phyloP scores from a whole-genome alignment of 2,329 filamentous ascomycete genomes.

The Rutstroemia sp. region DNA sequence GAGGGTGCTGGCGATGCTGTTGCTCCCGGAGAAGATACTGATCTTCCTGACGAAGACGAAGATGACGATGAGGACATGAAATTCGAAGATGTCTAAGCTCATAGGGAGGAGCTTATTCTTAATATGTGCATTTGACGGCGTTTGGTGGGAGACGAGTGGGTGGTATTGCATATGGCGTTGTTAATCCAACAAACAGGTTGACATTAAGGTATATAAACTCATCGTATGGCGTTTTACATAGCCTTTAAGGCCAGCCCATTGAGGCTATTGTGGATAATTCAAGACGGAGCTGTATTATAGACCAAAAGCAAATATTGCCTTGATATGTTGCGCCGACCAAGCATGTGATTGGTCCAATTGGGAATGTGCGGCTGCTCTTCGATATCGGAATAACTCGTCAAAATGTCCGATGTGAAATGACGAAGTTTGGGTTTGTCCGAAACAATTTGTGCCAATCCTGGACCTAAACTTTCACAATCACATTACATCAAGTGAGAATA shows the following conservation, averaged over 20 bases:
- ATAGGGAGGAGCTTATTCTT: neutral
- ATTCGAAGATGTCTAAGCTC: conserved; percentile 64
- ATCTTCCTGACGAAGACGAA: conserved; percentile 46
- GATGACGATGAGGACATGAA: conserved; percentile 61
- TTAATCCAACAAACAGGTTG: neutral
- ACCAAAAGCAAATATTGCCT: neutral
- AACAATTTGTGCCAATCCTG: neutral
- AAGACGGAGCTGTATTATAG: neutral
- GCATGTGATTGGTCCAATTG: no score
- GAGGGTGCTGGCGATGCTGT: conserved; percentile 45
- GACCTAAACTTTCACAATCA: no score
- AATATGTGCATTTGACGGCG: conserved; percentile 6
- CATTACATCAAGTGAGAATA: no score
- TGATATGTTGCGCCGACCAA: no score
- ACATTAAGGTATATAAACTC: conserved; percentile 2
- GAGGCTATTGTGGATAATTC: neutral
- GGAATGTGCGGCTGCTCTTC: no score
- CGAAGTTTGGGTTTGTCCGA: neutral
- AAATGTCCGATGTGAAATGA: conserved; percentile 2
- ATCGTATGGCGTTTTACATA: conserved; percentile 2
- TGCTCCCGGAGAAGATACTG: conserved; percentile 39
- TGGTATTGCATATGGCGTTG: conserved; percentile 1
- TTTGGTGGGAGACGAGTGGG: neutral
- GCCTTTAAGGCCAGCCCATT: neutral
- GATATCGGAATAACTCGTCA: neutral